Evolutionary conservation across 148 eudicot genomes (phyloP), one percentile per base, ranked within the genome.

Genomic region (Rhododendron henanense): DNA sequence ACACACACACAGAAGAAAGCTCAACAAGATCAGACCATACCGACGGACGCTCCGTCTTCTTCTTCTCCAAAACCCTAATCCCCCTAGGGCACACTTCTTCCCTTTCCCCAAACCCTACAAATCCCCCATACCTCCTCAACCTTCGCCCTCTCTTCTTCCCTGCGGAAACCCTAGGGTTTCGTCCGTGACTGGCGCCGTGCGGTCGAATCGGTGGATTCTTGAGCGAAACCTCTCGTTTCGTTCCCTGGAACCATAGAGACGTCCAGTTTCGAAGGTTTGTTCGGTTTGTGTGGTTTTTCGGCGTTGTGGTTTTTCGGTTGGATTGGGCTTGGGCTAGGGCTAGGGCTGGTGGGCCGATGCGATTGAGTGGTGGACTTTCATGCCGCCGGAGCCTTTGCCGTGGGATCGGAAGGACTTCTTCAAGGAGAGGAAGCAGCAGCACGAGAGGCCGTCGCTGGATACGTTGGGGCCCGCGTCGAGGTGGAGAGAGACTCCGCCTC

Each of bases 331-430:
- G 77, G 77, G 3, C 79, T 35, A 1, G n/a, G 79, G n/a, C 4
- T 75, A 3, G 45, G 10, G 85, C 78, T 35, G 1, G 50, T 25
- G 76, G 57, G 47, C 28, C 33, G 83, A 90, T 88, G 90, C 87
- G 87, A 86, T 87, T 85, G 85, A 47, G 73, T 77, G 45, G 86
- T 84, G 81, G 79, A 85, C 59, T 87, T 95, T 92, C 88, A 93
- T 96, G 97, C 95, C 98, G 93, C 94, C 96, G 89, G 97, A 94
- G 93, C 94, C 93, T 82, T 84, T 90, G 90, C 94, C 94, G 35
- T 93, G 93, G 93, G 96, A 94, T 90, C 96, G 97, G 89, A 94
- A 93, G 90, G 93, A 91, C 69, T 88, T 87, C 75, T 93, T 87
- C 81, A 90, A 92, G 86, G 93, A 93, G 41, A 88, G 96, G 67